These are phyloP conservation scores for Scutellaria barbata DNA, from an alignment of 257 asterid species.

Conservation along the genomic window DNA sequence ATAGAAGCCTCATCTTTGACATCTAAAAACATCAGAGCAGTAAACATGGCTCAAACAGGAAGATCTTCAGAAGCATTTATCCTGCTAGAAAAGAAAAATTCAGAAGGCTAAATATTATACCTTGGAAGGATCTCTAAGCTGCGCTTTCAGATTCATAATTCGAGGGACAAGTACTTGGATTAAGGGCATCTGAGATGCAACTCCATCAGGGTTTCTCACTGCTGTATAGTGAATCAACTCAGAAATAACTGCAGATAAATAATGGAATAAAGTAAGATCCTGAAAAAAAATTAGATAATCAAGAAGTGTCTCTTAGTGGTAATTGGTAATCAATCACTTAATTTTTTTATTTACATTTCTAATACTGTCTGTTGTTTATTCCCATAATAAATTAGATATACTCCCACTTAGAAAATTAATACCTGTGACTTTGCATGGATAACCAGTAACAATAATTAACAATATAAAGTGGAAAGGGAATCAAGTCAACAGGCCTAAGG, in stretches of 20 bases:
- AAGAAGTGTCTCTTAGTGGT: not conserved
- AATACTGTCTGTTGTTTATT: not conserved
- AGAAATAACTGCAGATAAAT: constrained; percentile 75
- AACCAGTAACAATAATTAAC: constrained; percentile 11
- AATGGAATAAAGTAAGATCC: constrained; percentile 37
- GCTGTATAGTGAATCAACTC: constrained; percentile 91
- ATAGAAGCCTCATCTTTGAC: constrained; percentile 22
- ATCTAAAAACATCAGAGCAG: constrained; percentile 27
- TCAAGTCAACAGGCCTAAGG: constrained; percentile 24
- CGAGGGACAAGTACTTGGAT: constrained; percentile 92
- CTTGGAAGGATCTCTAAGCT: constrained; percentile 92
- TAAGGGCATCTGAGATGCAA: constrained; percentile 83
- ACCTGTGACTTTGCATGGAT: constrained; percentile 11
- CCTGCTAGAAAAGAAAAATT: constrained; percentile 5
- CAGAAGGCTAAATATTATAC: constrained; percentile 46
- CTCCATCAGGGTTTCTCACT: constrained; percentile 67
- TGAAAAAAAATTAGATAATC: constrained; percentile 5
- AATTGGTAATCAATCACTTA: not conserved
- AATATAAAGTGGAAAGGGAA: constrained; percentile 24
- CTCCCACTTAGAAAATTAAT: constrained; percentile 2
- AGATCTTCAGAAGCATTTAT: constrained; percentile 24
- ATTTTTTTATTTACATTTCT: not conserved
- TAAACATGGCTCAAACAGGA: constrained; percentile 15
- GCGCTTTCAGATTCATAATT: constrained; percentile 83
- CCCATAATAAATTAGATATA: not conserved